A percentile compares a stretch with the other conserved stretches of the same genome.
Conservation (phyloP, 106 monocot species). For the Ottelia alismoides region DNA sequence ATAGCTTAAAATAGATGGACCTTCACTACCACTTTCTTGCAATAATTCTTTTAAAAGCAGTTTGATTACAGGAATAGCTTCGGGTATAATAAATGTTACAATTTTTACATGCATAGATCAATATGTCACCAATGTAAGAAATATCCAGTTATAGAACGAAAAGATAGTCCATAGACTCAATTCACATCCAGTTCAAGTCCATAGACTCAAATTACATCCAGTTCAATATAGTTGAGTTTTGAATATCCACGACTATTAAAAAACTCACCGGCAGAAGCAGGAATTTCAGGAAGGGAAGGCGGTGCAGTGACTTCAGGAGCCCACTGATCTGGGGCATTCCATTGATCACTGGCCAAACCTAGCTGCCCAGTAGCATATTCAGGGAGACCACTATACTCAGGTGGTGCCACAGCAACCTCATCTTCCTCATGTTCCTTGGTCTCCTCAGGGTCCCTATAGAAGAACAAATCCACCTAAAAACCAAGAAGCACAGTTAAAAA, state of each 20-base stretch:
- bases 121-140: not conserved
- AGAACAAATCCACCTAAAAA: constrained; percentile 70
- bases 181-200: too few species aligned
- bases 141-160: not conserved
- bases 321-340: constrained; percentile 22
- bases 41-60: too few species aligned
- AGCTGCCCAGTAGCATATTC: constrained; percentile 20
- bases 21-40: too few species aligned
- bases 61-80: too few species aligned
- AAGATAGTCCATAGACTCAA: too few species aligned
- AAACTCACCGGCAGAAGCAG: constrained; percentile 20
- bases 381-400: constrained; percentile 33
- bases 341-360: constrained; percentile 21
- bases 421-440: constrained; percentile 71
- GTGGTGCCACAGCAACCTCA: constrained; percentile 24
- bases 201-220: too few species aligned
- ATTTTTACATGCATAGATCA: too few species aligned
- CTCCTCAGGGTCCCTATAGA: constrained; percentile 84
- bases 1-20: too few species aligned
- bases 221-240: too few species aligned
- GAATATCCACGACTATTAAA: constrained; percentile 15
- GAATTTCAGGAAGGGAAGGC: constrained; percentile 4
- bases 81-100: too few species aligned
- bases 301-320: constrained; percentile 10
- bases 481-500: not conserved